These are phyloP conservation scores for Hemileccinum impolitum DNA, from an alignment of 768 basidiomycete species.

Conservation along the genomic window DNA sequence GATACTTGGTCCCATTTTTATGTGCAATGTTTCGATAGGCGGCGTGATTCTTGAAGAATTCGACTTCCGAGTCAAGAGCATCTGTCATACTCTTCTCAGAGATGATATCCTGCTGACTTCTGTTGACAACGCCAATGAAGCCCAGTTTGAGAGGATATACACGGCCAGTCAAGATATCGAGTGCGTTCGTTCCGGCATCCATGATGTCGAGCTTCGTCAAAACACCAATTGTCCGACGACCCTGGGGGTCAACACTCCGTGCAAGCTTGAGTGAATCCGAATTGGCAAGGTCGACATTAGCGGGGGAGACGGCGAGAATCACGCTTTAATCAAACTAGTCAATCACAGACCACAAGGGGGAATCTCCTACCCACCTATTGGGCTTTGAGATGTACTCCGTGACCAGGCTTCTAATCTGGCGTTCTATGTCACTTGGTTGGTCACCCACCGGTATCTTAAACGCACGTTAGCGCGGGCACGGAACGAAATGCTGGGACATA, in stretches of 20 bases:
- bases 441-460: slow-evolving; percentile 89
- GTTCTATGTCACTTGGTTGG: slow-evolving; percentile 96
- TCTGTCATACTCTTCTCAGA: slow-evolving; percentile 80
- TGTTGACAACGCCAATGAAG: slow-evolving; percentile 97
- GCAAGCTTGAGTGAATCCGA: slow-evolving; percentile 97
- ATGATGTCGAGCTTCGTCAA: slow-evolving; percentile 97
- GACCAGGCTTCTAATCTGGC: slow-evolving; percentile 93
- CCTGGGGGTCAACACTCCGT: slow-evolving; percentile 92
- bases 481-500: background rate
- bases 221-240: slow-evolving; percentile 93
- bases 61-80: slow-evolving; percentile 78
- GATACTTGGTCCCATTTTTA: slow-evolving; percentile 94
- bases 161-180: slow-evolving; percentile 93
- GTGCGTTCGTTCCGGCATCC: slow-evolving; percentile 98
- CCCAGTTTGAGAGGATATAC: slow-evolving; percentile 98
- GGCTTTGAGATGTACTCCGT: slow-evolving; percentile 95
- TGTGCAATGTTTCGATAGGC: slow-evolving; percentile 95
- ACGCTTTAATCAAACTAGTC: slow-evolving; percentile 52
- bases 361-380: slow-evolving; percentile 63
- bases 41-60: slow-evolving; percentile 87
- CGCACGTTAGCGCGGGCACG: background rate
- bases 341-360: background rate
- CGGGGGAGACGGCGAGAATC: slow-evolving; percentile 93
- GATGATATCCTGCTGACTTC: slow-evolving; percentile 97
- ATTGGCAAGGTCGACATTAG: slow-evolving; percentile 98